Evolutionary conservation across 352 stramenopile genomes (phyloP).

Genomic region (Phytophthora parvispora): DNA sequence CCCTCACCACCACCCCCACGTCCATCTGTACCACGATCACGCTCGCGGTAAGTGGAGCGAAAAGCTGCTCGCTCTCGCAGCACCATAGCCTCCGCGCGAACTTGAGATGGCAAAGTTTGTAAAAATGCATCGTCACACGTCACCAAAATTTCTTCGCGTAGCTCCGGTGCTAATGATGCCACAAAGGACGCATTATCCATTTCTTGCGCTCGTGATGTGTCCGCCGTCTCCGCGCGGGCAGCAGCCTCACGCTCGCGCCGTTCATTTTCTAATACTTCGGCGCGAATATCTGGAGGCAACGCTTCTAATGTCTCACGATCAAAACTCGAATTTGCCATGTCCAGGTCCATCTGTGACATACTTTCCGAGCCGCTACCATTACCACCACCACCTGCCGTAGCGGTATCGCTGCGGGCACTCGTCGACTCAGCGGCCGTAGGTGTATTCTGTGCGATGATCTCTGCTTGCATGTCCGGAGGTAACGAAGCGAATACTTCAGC

Average conservation of each 20-base stretch:
- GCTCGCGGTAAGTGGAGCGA: conserved; percentile 70
- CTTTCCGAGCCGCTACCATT: conserved; percentile 55
- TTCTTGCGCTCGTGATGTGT: conserved; percentile 97
- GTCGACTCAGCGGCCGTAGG: conserved; percentile 39
- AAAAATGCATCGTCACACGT: conserved; percentile 97
- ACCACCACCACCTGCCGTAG: conserved; percentile 33
- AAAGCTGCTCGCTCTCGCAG: conserved; percentile 94
- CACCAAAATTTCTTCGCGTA: conserved; percentile 98
- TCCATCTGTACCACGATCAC: conserved; percentile 31
- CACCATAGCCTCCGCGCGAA: conserved; percentile 97
- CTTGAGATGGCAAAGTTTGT: conserved; percentile 94
- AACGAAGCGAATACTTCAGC: conserved; percentile 97
- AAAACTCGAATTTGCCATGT: conserved; percentile 91
- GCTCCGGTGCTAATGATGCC: conserved; percentile 95
- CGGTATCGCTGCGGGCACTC: conserved; percentile 39
- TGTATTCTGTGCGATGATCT: conserved; percentile 92
- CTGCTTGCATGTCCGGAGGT: conserved; percentile 97
- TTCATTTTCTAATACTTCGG: conserved; percentile 98
- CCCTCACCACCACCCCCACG: conserved; percentile 47
- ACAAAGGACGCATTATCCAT: conserved; percentile 99
- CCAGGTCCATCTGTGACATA: conserved; percentile 84
- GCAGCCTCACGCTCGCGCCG: conserved; percentile 91
- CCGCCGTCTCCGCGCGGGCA: conserved; percentile 73
- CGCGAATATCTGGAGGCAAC: conserved; percentile 97
- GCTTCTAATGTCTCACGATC: conserved; percentile 97